These are phyloP conservation scores for Trichopus zeylanicus DNA, from an alignment of 116 monocot genomes.

Conservation along the genomic window DNA sequence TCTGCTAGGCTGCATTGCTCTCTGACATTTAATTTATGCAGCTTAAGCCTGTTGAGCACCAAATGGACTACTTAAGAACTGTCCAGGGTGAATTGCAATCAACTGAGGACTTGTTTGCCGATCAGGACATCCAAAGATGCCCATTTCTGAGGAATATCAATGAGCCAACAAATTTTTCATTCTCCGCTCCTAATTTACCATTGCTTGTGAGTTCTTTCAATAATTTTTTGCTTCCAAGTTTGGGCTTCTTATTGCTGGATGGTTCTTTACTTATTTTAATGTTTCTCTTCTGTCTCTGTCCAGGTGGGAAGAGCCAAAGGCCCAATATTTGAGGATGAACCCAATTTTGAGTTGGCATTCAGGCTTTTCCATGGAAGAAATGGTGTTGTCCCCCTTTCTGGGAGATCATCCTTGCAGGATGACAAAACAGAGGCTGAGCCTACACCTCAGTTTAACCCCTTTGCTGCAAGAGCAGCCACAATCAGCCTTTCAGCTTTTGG, in stretches of 20 bases:
- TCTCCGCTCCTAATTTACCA: slow-evolving; percentile 36
- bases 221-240: background rate
- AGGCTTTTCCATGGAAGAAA: slow-evolving; percentile 71
- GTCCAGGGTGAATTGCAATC: background rate
- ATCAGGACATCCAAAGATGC: slow-evolving; percentile 57
- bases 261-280: too few relatives aligned
- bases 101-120: slow-evolving; percentile 20
- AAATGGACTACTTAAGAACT: slow-evolving; percentile 1
- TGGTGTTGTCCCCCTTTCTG: slow-evolving; percentile 77
- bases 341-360: slow-evolving; percentile 74
- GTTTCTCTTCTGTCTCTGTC: background rate
- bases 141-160: slow-evolving; percentile 86
- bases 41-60: background rate
- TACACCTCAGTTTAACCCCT: slow-evolving; percentile 46
- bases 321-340: slow-evolving; percentile 90
- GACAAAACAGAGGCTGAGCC: slow-evolving; percentile 15
- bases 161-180: slow-evolving; percentile 64
- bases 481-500: too few relatives aligned
- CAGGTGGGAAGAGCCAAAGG: slow-evolving; percentile 54
- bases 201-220: slow-evolving; percentile 24
- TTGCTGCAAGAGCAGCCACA: slow-evolving; percentile 73
- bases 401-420: slow-evolving; percentile 14
- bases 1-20: too few relatives aligned
- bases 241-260: too few relatives aligned
- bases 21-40: too few relatives aligned